A percentile compares a stretch with the other conserved stretches of the same genome.
phyloP scores from a whole-genome alignment of 352 stramenopile genomes.

The Phytophthora uliginosa region DNA sequence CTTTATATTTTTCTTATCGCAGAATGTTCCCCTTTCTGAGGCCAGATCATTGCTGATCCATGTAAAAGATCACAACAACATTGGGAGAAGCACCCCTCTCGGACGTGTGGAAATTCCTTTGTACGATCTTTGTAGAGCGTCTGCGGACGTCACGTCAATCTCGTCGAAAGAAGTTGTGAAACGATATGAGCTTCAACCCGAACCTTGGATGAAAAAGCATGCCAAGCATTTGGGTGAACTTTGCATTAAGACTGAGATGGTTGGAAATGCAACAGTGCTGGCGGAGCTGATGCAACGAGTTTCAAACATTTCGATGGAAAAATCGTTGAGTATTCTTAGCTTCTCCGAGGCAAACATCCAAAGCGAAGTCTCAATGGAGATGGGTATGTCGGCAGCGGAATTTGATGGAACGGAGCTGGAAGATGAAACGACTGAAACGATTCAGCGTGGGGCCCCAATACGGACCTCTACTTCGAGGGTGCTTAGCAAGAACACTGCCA shows the following conservation, averaged over 20 bases:
- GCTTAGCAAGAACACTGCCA: constrained; percentile 19
- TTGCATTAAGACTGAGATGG: constrained; percentile 74
- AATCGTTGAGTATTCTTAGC: constrained; percentile 65
- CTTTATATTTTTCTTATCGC: constrained; percentile 8
- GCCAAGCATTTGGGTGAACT: constrained; percentile 65
- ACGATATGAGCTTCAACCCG: constrained; percentile 64
- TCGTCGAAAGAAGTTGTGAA: constrained; percentile 57
- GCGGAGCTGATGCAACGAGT: constrained; percentile 62
- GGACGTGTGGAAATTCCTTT: constrained; percentile 76
- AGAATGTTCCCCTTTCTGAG: constrained; percentile 61
- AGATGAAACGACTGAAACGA: constrained; percentile 59
- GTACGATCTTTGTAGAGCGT: constrained; percentile 65
- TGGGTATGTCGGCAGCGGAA: constrained; percentile 10
- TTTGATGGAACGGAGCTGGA: constrained; percentile 38
- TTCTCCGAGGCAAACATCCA: constrained; percentile 60
- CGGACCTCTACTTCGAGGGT: constrained; percentile 46
- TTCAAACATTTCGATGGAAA: constrained; percentile 43
- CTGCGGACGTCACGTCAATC: constrained; percentile 65
- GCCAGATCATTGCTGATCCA: constrained; percentile 67
- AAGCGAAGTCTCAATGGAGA: constrained; percentile 22
- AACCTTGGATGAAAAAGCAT: constrained; percentile 83
- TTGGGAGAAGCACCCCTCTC: constrained; percentile 67
- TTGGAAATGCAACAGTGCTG: constrained; percentile 63
- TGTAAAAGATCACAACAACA: constrained; percentile 83
- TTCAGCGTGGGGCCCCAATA: constrained; percentile 49